A percentile compares a stretch with the other conserved stretches of the same genome.
Evolutionary conservation across 352 stramenopile genomes (phyloP).

Genomic region (Globisporangium uncinulatum): DNA sequence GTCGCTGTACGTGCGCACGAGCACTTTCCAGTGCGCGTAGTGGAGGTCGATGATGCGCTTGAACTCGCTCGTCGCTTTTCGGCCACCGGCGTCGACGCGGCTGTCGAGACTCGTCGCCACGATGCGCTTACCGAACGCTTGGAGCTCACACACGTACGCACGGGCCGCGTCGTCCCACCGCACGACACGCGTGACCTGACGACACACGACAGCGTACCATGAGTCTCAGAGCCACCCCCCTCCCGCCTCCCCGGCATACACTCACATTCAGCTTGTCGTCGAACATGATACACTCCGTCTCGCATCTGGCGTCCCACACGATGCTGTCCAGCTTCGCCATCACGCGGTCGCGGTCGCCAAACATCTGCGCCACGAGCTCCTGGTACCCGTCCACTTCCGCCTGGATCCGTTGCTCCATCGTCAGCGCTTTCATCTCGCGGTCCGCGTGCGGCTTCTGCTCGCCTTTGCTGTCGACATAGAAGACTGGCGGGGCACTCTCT

Average conservation of each 20-base stretch:
- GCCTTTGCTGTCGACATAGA: slow-evolving; percentile 39
- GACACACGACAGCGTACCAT: neutral
- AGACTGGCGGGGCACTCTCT: neutral
- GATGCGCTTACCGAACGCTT: slow-evolving; percentile 27
- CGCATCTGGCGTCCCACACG: slow-evolving; percentile 28
- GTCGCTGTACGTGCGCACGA: slow-evolving; percentile 44
- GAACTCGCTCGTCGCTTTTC: slow-evolving; percentile 26
- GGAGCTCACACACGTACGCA: slow-evolving; percentile 24
- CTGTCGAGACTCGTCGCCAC: slow-evolving; percentile 22
- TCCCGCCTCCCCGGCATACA: neutral
- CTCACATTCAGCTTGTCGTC: slow-evolving; percentile 19
- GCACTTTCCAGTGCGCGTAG: slow-evolving; percentile 35
- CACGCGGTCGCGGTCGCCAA: slow-evolving; percentile 37
- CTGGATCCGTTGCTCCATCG: slow-evolving; percentile 26
- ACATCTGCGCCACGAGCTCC: slow-evolving; percentile 47
- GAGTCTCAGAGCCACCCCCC: neutral
- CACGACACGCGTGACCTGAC: slow-evolving; percentile 9
- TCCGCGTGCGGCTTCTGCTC: slow-evolving; percentile 18
- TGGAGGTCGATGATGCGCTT: slow-evolving; percentile 32
- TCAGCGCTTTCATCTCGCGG: slow-evolving; percentile 16
- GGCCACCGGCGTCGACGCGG: slow-evolving; percentile 25
- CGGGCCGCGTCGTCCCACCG: slow-evolving; percentile 1
- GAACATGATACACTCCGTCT: slow-evolving; percentile 18
- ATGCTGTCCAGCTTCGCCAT: slow-evolving; percentile 25
- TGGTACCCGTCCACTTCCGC: slow-evolving; percentile 53